Base-by-base conservation (phyloP, 352 stramenopile species). In the Phytopythium chamaehyphon region DNA sequence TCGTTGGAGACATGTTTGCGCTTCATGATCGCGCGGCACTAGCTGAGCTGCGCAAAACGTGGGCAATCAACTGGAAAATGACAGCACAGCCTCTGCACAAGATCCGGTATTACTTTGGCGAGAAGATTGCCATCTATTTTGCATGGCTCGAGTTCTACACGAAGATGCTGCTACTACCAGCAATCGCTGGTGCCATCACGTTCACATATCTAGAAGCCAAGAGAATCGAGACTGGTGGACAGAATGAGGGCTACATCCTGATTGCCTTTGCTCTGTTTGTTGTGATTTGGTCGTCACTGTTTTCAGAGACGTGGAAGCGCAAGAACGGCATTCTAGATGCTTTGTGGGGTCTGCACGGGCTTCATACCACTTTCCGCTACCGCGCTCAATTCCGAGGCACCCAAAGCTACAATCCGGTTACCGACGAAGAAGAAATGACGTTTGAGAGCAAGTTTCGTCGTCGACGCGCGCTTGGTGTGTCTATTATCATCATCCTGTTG, bases 121-220 rank as follows among this genome's bases (percentile, higher is more conserved):
- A 97, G 54, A 90, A 92, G 52, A 81, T 96, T 15, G 87, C 82
- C 24, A 76, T 97, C 23, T 97, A 97, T 59, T 97, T 97, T 61
- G 87, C 86, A 10, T 97, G 86, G 77, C 72, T 97, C 28, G 87
- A 88, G 10, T 96, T 95, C 52, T 97, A 96, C 71, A 97, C 88
- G n/a, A 93, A 93, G 70, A 93, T 95, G 83, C 72, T 97, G 4
- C 19, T 96, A 1, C 75, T 95, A 36, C 86, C 88, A 12, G 64
- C 78, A 9, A 73, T 94, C 9, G 63, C 82, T 0, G 89, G 89
- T 15, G 69, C 96, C 44, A 77, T 90, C 45, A 88, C 92, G 15
- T 94, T 80, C 50, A 51, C 66, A 12, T 78, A 84, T 10, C 62
- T 86, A 16, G 63, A 88, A 55, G 73, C 59, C 6, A 64, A 66